These are phyloP conservation scores for Neoboletus subvelutipes DNA, from an alignment of 768 basidiomycete species.

Conservation along the genomic window DNA sequence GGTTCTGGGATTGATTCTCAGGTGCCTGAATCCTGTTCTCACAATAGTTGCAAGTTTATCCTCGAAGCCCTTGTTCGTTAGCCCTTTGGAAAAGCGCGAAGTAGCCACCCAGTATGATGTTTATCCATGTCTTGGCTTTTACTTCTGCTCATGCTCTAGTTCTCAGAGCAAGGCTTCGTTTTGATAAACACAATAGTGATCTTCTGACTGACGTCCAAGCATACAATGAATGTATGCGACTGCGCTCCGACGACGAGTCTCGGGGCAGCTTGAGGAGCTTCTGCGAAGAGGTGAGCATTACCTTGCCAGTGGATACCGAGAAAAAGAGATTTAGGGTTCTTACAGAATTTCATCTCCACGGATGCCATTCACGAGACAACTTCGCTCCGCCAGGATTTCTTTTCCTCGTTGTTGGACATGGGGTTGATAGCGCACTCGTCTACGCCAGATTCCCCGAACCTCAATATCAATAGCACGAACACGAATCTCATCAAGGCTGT, in stretches of 20 bases:
- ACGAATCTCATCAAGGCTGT: conserved; percentile 80
- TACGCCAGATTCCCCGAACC: conserved; percentile 43
- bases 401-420: conserved; percentile 63
- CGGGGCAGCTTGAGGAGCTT: conserved; percentile 50
- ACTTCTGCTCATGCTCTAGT: not conserved
- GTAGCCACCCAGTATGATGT: conserved; percentile 64
- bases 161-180: conserved; percentile 67
- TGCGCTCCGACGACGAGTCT: conserved; percentile 52
- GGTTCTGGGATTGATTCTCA: conserved; percentile 78
- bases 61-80: conserved; percentile 83
- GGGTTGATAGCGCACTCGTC: conserved; percentile 61
- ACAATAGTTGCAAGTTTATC: conserved; percentile 83
- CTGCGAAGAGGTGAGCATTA: conserved; percentile 59
- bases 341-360: conserved; percentile 79
- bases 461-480: conserved; percentile 67
- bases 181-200: conserved; percentile 74
- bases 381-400: conserved; percentile 74
- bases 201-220: conserved; percentile 80
- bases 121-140: not conserved
- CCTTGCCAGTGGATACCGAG: not conserved
- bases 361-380: conserved; percentile 76
- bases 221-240: conserved; percentile 59
- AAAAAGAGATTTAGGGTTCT: not conserved
- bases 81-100: conserved; percentile 79
- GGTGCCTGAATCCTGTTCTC: conserved; percentile 76